These are phyloP conservation scores for Sphaerulina populicola DNA, from an alignment of 2,329 filamentous ascomycete species.

Conservation along the genomic window DNA sequence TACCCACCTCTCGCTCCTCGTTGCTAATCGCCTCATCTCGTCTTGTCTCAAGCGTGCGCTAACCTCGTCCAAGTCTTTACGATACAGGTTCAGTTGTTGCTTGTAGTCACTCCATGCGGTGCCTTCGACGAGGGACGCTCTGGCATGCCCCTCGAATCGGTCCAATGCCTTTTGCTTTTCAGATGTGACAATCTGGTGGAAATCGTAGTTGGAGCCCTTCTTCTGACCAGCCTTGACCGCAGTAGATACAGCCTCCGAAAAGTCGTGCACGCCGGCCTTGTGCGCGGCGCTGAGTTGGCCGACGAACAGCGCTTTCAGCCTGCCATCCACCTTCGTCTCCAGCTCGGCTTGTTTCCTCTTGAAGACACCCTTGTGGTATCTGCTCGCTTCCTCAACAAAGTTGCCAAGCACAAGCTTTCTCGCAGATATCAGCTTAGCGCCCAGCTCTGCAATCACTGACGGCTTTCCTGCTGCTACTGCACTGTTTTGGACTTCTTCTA, in stretches of 20 bases:
- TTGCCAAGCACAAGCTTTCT: slow-evolving; percentile 65
- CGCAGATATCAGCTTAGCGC: slow-evolving; percentile 61
- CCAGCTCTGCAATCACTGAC: slow-evolving; percentile 65
- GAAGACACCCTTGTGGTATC: slow-evolving; percentile 96
- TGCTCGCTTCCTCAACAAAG: slow-evolving; percentile 85
- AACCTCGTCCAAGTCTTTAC: slow-evolving; percentile 84
- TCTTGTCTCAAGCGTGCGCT: slow-evolving; percentile 79
- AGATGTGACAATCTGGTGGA: slow-evolving; percentile 80
- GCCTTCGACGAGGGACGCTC: slow-evolving; percentile 66
- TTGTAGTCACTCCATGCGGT: slow-evolving; percentile 81
- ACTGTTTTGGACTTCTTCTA: slow-evolving; percentile 79
- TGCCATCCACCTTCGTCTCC: slow-evolving; percentile 75
- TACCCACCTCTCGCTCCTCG: slow-evolving; percentile 88
- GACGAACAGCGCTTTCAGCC: slow-evolving; percentile 78
- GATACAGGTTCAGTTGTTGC: slow-evolving; percentile 68
- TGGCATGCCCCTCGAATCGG: slow-evolving; percentile 67
- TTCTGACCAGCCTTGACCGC: slow-evolving; percentile 91
- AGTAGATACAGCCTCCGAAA: slow-evolving; percentile 76
- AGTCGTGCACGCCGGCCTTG: slow-evolving; percentile 74
- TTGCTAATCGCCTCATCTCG: slow-evolving; percentile 89
- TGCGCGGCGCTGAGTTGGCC: slow-evolving; percentile 84
- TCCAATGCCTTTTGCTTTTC: slow-evolving; percentile 71
- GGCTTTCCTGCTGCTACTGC: slow-evolving; percentile 63
- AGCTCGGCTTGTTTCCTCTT: slow-evolving; percentile 76
- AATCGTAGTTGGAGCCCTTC: slow-evolving; percentile 83